phyloP scores from a whole-genome alignment of 1,284 basidiomycete species.

The Sanguinoderma infundibulare region DNA sequence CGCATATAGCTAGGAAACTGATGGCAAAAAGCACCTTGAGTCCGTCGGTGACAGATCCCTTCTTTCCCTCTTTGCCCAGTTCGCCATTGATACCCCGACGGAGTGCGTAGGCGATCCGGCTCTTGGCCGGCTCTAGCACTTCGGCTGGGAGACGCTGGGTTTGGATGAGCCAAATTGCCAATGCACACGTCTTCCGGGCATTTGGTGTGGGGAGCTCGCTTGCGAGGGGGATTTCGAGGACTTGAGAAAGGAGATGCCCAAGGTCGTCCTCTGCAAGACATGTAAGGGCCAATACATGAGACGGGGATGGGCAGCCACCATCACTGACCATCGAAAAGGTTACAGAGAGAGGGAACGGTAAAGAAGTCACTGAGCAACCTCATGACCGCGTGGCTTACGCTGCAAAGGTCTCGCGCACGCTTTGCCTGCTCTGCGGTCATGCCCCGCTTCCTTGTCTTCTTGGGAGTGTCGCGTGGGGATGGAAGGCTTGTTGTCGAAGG shows the following conservation, averaged over 20 bases:
- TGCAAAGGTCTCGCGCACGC: conserved; percentile 75
- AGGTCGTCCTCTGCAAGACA: conserved; percentile 57
- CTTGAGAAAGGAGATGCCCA: conserved; percentile 57
- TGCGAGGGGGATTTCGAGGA: conserved; percentile 72
- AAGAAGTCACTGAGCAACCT: conserved; percentile 64
- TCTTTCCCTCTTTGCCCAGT: conserved; percentile 84
- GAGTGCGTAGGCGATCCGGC: conserved; percentile 70
- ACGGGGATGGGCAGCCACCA: not conserved
- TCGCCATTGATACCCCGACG: conserved; percentile 80
- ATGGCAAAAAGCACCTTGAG: conserved; percentile 55
- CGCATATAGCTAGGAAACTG: conserved; percentile 12
- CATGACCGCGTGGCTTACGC: conserved; percentile 67
- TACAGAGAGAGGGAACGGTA: conserved; percentile 58
- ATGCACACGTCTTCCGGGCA: conserved; percentile 78
- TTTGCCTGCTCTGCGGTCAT: conserved; percentile 78
- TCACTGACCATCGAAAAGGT: conserved; percentile 63
- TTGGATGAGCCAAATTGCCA: conserved; percentile 75
- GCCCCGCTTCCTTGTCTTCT: conserved; percentile 58
- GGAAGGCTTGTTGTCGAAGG: conserved; percentile 42
- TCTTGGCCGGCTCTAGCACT: conserved; percentile 60
- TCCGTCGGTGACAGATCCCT: conserved; percentile 75
- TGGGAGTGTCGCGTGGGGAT: conserved; percentile 55
- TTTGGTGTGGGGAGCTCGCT: conserved; percentile 74
- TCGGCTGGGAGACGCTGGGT: conserved; percentile 64
- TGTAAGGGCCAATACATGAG: not conserved